Evolutionary conservation across 345 rosid species (phyloP).

Genomic region (Citrus sp.): DNA sequence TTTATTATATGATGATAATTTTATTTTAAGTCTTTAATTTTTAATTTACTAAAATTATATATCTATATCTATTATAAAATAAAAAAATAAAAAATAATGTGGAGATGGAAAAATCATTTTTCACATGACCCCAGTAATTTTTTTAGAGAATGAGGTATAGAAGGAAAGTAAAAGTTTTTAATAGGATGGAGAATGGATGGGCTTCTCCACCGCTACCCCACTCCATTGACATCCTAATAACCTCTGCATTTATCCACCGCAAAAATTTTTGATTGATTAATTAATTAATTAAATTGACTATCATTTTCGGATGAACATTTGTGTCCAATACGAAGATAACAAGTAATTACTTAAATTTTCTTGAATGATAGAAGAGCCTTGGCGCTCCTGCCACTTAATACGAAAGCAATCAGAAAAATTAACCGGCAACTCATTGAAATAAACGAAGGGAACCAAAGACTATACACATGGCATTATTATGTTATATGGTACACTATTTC

Average conservation of each 20-base stretch:
- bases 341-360: neutral
- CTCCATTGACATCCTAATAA: neutral
- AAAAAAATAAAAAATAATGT: no score
- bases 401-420: neutral
- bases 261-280: neutral
- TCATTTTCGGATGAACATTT: constrained; percentile 12
- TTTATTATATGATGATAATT: no score
- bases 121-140: no score
- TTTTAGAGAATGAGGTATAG: no score
- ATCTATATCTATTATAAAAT: no score
- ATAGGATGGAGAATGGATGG: no score
- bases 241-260: neutral
- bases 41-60: no score
- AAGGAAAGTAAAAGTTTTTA: no score
- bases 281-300: neutral
- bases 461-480: neutral
- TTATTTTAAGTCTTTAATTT: no score
- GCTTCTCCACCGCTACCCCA: no score
- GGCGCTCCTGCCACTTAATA: neutral
- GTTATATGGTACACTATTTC: neutral
- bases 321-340: neutral
- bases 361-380: neutral
- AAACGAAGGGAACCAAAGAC: neutral
- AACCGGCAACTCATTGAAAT: neutral
- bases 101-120: no score